Evolutionary conservation across 2,329 filamentous ascomycete genomes (phyloP).

Genomic region (Helminthosporium solani): DNA sequence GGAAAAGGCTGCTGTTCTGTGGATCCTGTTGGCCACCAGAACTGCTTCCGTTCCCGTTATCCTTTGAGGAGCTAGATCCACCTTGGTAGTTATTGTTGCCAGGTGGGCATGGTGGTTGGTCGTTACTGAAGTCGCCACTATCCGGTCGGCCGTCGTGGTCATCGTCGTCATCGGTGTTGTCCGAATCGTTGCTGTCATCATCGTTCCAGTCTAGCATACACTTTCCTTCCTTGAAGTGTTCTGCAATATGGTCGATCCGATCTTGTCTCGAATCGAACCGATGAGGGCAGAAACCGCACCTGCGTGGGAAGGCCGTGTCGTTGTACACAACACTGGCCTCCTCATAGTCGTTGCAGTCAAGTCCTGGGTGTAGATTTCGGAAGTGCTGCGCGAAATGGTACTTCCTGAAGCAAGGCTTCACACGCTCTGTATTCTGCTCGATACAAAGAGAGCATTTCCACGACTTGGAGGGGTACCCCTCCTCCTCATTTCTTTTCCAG

Average conservation of each 20-base stretch:
- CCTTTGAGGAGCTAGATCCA: slow-evolving; percentile 14
- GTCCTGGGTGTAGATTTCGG: slow-evolving; percentile 38
- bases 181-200: slow-evolving; percentile 24
- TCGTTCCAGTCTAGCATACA: slow-evolving; percentile 43
- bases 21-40: slow-evolving; percentile 14
- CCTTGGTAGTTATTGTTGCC: slow-evolving; percentile 20
- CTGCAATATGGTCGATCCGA: slow-evolving; percentile 41
- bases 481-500: slow-evolving; percentile 43
- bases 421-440: slow-evolving; percentile 33
- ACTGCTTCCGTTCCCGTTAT: slow-evolving; percentile 23
- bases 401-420: slow-evolving; percentile 40
- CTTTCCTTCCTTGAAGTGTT: slow-evolving; percentile 43
- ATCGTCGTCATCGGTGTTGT: slow-evolving; percentile 24
- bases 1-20: slow-evolving; percentile 28
- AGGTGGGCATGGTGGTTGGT: slow-evolving; percentile 22
- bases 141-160: slow-evolving; percentile 30
- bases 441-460: slow-evolving; percentile 32
- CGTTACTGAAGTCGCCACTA: slow-evolving; percentile 21
- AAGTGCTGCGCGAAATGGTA: slow-evolving; percentile 44
- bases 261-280: slow-evolving; percentile 37
- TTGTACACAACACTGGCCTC: slow-evolving; percentile 33
- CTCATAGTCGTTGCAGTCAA: slow-evolving; percentile 34
- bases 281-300: slow-evolving; percentile 41
- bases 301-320: slow-evolving; percentile 37
- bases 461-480: slow-evolving; percentile 35